These are phyloP conservation scores for Hymenoscyphus albidus DNA, from an alignment of 2,329 filamentous ascomycete genomes.

Conservation along the genomic window DNA sequence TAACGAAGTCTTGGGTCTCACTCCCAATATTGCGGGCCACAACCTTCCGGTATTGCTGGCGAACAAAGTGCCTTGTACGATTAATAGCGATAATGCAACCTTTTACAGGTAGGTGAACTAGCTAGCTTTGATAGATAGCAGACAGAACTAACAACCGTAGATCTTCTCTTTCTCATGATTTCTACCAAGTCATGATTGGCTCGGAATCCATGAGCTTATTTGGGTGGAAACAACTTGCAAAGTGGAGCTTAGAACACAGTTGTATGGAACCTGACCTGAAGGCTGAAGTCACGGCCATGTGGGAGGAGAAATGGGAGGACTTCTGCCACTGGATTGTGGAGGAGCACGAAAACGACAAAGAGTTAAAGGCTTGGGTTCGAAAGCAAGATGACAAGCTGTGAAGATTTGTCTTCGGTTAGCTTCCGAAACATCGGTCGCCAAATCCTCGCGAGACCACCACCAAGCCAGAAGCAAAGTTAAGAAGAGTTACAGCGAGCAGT, in stretches of 20 bases:
- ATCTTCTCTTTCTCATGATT: slow-evolving; percentile 70
- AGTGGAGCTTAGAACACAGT: slow-evolving; percentile 61
- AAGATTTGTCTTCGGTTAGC: not conserved
- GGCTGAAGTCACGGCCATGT: slow-evolving; percentile 40
- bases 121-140: too few species aligned
- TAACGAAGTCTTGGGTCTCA: slow-evolving; percentile 70
- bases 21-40: slow-evolving; percentile 61
- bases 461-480: not conserved
- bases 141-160: slow-evolving; percentile 38
- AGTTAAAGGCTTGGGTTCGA: slow-evolving; percentile 8
- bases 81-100: slow-evolving; percentile 73
- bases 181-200: slow-evolving; percentile 72
- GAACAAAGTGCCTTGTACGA: slow-evolving; percentile 68
- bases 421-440: not conserved
- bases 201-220: slow-evolving; percentile 62
- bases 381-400: not conserved
- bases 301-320: slow-evolving; percentile 52
- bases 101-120: slow-evolving; percentile 55
- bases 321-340: slow-evolving; percentile 54
- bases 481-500: not conserved
- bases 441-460: not conserved
- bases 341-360: slow-evolving; percentile 34
- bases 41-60: slow-evolving; percentile 64
- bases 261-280: slow-evolving; percentile 47
- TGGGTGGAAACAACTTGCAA: slow-evolving; percentile 65